Base-by-base conservation (phyloP, 2,329 filamentous ascomycete species). In the Phyllosticta ampelicida region DNA sequence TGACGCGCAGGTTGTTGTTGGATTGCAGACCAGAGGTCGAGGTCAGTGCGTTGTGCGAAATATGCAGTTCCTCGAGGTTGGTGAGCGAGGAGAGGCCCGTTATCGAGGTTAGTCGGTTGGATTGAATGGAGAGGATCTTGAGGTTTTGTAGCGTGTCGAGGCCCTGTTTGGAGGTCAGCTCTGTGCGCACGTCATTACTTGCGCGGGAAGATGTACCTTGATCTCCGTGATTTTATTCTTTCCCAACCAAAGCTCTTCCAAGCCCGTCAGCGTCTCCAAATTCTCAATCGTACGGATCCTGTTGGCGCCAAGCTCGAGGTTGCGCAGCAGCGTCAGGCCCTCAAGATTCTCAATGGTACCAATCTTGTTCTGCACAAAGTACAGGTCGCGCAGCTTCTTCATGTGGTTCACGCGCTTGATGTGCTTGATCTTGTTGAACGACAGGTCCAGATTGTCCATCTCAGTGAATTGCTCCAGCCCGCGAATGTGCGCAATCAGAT, bases 381-480 rank as follows among this genome's bases (percentile, higher is more conserved):
- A 99, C 2, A 99, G 71, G 64, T 97, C 90, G 62, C 80, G 86
- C 59, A 97, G 80, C 56, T 90, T 80, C 20, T 77, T 86, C 60
- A 99, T 76, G 66, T 92, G 87, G 60, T 81, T 80, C 63, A 97
- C 77, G 66, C 92, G 85, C 74, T 95, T 96, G 77, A 99, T 95
- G 74, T 96, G 91, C 72, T 96, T 96, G 77, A 99, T 92, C 78
- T 97, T 97, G 78, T 99, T 99, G 82, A 96, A 99, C 72, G 89
- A 95, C 55, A 99, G 79, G 70, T 99, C 94, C 57, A 99, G 82
- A 59, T 78, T 86, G 5, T 82, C 89, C 56, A 99, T 81, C 61
- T 87, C 80, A 11, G 80, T 83, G 59, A 96, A 82, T 51, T 83
- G 78, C 56, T 96, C 90, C 51, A 99, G 80, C 28, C 89, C 89